Percentiles rank a stretch among this genome's conserved stretches.
These are phyloP conservation scores for Sphagnum contortum DNA, from an alignment of 225 moss, liverwort and hornwort species.

Conservation along the genomic window DNA sequence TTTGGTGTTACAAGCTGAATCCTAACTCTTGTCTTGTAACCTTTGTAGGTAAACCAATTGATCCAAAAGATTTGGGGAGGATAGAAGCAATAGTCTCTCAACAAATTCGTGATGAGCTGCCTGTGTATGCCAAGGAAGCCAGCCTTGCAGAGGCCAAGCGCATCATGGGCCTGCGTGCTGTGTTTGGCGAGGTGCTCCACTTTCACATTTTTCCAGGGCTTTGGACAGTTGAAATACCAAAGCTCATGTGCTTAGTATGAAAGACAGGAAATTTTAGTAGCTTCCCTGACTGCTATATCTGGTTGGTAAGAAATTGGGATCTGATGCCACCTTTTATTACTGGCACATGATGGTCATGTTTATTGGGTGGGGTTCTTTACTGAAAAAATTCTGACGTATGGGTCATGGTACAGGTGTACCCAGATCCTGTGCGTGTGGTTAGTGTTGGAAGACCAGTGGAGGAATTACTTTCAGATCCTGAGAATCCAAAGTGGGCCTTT, in stretches of 20 bases:
- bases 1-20: no score
- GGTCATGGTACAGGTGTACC: conserved; percentile 25
- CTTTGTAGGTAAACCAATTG: conserved; percentile 36
- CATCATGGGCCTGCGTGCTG: conserved; percentile 52
- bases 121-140: conserved; percentile 46
- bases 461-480: conserved; percentile 45
- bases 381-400: no score
- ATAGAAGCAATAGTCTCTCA: conserved; percentile 41
- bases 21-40: no score
- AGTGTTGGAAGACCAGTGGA: conserved; percentile 46
- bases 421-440: conserved; percentile 54
- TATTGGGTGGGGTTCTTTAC: no score
- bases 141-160: conserved; percentile 53
- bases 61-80: conserved; percentile 35
- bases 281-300: no score
- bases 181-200: conserved; percentile 42
- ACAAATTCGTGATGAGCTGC: conserved; percentile 43
- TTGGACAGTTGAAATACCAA: no score
- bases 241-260: no score
- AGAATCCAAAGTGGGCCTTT: conserved; percentile 40
- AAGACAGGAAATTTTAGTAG: no score
- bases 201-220: no score
- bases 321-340: no score
- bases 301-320: no score
- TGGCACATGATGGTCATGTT: no score